A percentile compares a stretch with the other conserved stretches of the same genome.
These are phyloP conservation scores for Kappamyces sp. DNA, from an alignment of 192 early-diverging fungal genomes.

Conservation along the genomic window DNA sequence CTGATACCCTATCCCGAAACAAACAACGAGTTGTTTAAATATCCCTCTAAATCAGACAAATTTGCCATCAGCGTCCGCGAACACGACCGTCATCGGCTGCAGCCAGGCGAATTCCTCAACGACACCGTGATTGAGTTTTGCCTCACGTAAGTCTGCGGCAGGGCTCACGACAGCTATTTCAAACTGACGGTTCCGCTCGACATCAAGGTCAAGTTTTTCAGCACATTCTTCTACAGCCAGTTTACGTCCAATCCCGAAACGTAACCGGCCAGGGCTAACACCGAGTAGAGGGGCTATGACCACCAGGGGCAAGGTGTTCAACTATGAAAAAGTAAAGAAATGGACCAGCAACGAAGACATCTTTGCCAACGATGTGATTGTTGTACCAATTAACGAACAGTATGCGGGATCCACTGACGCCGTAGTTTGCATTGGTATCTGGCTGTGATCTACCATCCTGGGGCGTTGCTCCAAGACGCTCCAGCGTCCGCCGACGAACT, in stretches of 20 bases:
- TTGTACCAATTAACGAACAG: constrained; percentile 87
- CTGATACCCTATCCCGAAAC: too few relatives aligned
- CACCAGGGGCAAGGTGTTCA: constrained; percentile 23
- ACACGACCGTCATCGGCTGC: constrained; percentile 60
- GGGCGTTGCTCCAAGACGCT: constrained; percentile 30
- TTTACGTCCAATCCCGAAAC: constrained; percentile 42
- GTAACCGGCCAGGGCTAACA: constrained; percentile 11
- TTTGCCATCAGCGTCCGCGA: constrained; percentile 57
- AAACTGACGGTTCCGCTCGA: background rate
- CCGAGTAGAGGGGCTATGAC: background rate
- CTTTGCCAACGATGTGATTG: constrained; percentile 67
- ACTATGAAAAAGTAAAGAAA: constrained; percentile 53
- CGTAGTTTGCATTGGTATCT: constrained; percentile 82
- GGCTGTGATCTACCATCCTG: constrained; percentile 70
- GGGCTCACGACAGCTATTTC: constrained; percentile 13
- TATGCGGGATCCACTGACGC: constrained; percentile 26
- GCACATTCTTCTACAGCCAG: constrained; percentile 77
- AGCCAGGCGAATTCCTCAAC: constrained; percentile 75
- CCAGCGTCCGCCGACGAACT: background rate
- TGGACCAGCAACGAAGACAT: constrained; percentile 76
- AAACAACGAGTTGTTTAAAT: constrained; percentile 32
- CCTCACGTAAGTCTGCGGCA: constrained; percentile 46
- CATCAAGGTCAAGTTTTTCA: constrained; percentile 68
- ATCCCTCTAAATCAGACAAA: constrained; percentile 38
- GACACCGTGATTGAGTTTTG: constrained; percentile 88